Evolutionary conservation across 139 green algal species (phyloP).

Genomic region (Gonium pectorale): DNA sequence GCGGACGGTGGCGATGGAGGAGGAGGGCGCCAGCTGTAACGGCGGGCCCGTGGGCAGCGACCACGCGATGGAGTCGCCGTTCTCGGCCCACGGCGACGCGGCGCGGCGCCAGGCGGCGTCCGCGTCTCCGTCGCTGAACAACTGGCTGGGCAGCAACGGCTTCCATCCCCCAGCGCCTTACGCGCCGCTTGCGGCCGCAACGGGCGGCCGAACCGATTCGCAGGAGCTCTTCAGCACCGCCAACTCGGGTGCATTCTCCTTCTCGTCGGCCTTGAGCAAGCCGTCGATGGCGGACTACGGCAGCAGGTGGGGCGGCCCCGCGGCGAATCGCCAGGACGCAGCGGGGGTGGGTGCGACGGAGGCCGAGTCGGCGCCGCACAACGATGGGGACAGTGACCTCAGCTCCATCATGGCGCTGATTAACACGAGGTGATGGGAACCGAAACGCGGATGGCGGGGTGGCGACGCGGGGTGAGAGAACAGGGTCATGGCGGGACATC

Average conservation of each 20-base stretch:
- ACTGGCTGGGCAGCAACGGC: slow-evolving; percentile 22
- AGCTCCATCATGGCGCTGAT: slow-evolving; percentile 33
- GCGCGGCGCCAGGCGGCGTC: not conserved
- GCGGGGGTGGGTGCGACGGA: not conserved
- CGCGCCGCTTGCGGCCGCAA: not conserved
- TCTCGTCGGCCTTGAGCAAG: slow-evolving; percentile 26
- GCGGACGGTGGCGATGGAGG: not conserved
- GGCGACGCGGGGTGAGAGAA: no score
- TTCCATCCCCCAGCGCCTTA: not conserved
- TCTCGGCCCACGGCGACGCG: not conserved
- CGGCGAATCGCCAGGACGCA: not conserved
- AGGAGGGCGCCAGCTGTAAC: not conserved
- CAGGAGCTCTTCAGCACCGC: not conserved
- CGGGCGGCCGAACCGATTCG: not conserved
- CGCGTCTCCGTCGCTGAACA: not conserved
- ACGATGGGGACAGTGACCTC: not conserved
- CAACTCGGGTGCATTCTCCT: slow-evolving; percentile 28
- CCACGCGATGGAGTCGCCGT: not conserved
- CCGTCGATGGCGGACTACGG: slow-evolving; percentile 3
- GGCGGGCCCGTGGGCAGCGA: not conserved
- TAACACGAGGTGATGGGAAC: slow-evolving; percentile 1
- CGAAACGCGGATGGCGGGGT: no score
- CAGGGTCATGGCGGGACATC: no score
- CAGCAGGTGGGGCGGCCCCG: not conserved
- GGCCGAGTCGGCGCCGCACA: not conserved